Conservation (phyloP, 345 rosid species). For the Atalantia buxifolia region DNA sequence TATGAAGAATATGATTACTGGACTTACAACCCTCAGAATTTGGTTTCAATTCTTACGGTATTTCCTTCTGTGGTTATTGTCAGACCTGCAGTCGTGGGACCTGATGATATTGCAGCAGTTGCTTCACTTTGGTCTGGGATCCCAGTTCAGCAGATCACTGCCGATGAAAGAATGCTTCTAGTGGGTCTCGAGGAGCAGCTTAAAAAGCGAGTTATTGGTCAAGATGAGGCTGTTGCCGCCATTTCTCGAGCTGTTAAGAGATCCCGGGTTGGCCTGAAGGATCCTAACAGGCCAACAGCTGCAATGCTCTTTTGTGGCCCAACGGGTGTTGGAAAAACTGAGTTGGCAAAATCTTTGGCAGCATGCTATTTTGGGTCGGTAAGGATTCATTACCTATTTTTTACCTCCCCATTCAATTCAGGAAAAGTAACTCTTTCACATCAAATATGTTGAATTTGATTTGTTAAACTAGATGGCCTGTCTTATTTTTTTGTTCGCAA, state of each 20-base stretch:
- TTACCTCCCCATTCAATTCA: neutral
- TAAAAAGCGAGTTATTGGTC: conserved; percentile 79
- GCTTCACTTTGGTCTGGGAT: conserved; percentile 97
- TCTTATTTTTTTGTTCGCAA: neutral
- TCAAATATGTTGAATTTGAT: neutral
- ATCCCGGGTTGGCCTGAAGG: conserved; percentile 84
- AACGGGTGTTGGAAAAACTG: conserved; percentile 98
- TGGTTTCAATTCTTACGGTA: neutral
- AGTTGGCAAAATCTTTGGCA: conserved; percentile 86
- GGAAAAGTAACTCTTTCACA: neutral
- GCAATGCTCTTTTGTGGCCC: conserved; percentile 99
- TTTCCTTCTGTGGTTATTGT: conserved; percentile 27
- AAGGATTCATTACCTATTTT: conserved; percentile 24
- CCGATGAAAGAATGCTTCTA: conserved; percentile 78
- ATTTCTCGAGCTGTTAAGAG: conserved; percentile 97
- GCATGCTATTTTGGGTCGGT: conserved; percentile 89
- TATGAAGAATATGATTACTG: conserved; percentile 8
- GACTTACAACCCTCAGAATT: conserved; percentile 4
- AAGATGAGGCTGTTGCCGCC: conserved; percentile 89
- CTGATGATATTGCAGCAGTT: conserved; percentile 92
- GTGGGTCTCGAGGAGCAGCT: conserved; percentile 82
- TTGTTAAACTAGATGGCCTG: neutral
- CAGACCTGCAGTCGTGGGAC: conserved; percentile 76
- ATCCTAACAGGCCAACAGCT: conserved; percentile 90
- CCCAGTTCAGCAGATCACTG: conserved; percentile 95